Evolutionary conservation across 169 alveolate genomes (phyloP).

Genomic region (Plasmodium adleri): DNA sequence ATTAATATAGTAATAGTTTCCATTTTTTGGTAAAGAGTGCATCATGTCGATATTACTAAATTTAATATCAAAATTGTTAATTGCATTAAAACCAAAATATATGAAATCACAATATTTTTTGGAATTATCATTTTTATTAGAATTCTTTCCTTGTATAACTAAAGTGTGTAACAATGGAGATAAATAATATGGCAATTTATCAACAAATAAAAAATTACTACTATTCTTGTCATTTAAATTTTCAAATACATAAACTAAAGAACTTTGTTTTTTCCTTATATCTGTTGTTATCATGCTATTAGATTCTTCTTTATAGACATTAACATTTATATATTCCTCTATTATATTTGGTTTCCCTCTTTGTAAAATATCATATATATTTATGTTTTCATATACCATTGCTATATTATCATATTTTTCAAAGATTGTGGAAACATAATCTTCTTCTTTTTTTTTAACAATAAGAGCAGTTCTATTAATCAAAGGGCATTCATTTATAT

Average conservation of each 20-base stretch:
- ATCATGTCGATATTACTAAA: constrained; percentile 53
- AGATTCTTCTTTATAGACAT: constrained; percentile 40
- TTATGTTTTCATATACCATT: constrained; percentile 43
- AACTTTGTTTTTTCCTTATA: constrained; percentile 67
- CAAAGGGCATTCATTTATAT: constrained; percentile 55
- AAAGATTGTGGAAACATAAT: constrained; percentile 42
- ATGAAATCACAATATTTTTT: constrained; percentile 50
- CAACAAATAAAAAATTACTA: constrained; percentile 66
- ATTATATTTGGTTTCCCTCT: constrained; percentile 27
- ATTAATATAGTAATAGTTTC: constrained; percentile 66
- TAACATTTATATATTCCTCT: constrained; percentile 73
- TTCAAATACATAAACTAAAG: constrained; percentile 64
- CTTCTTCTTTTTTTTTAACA: constrained; percentile 54
- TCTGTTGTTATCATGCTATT: constrained; percentile 72
- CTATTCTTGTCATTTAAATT: constrained; percentile 38
- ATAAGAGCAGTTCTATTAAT: constrained; percentile 47
- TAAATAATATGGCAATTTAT: constrained; percentile 68
- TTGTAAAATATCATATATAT: constrained; percentile 53
- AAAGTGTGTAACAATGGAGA: constrained; percentile 65
- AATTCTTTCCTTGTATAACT: constrained; percentile 58
- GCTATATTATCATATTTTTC: constrained; percentile 42
- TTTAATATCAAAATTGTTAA: constrained; percentile 51
- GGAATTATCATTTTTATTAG: constrained; percentile 15
- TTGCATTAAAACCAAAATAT: constrained; percentile 59
- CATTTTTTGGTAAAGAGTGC: constrained; percentile 37